Conservation (phyloP, 73 alveolate genomes). For the Effrenium voratum region DNA sequence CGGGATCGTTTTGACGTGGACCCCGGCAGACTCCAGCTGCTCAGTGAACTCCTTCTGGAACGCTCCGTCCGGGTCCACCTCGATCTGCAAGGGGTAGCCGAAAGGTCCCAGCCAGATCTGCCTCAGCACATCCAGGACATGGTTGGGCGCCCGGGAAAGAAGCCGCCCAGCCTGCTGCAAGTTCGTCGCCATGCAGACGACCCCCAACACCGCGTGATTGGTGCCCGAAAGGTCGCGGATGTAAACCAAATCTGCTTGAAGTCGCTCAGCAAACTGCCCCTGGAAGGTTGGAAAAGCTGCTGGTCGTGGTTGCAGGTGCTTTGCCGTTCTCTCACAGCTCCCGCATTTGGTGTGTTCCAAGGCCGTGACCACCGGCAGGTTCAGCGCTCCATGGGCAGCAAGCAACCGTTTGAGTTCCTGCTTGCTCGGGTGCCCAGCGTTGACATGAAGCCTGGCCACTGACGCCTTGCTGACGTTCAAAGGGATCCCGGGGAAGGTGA, state of each 20-base stretch:
- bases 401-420: background rate
- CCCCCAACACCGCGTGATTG: background rate
- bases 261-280: constrained; percentile 8
- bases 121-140: background rate
- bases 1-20: background rate
- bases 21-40: background rate
- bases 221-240: background rate
- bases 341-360: constrained; percentile 1
- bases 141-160: background rate
- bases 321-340: background rate
- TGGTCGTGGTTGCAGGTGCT: background rate
- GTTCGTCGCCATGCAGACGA: background rate
- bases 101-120: constrained; percentile 2
- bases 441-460: constrained; percentile 27
- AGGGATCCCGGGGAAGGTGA: background rate
- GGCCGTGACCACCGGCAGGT: background rate
- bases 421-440: background rate
- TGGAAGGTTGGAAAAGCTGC: background rate
- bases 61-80: background rate
- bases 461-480: no score
- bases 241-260: background rate
- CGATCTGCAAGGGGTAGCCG: constrained; percentile 27
- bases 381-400: constrained; percentile 10
- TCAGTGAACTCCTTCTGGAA: constrained; percentile 11
- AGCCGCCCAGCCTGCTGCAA: background rate